Evolutionary conservation across 2,329 filamentous ascomycete genomes (phyloP), one percentile per base, ranked within the genome.

Genomic region (Ilyonectria robusta): DNA sequence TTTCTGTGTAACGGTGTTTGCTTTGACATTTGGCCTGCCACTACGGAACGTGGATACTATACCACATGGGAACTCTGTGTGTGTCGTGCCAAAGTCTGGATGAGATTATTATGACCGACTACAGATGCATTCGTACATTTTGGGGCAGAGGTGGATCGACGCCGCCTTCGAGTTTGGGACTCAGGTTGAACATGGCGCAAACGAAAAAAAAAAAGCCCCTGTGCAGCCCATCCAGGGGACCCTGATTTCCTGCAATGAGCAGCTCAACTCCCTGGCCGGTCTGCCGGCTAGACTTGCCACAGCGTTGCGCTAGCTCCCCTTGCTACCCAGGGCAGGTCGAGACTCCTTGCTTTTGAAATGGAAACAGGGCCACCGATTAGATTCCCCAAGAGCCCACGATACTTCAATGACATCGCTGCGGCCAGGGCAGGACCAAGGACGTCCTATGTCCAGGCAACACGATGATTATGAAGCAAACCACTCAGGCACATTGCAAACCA

Each of bases 171-270:
- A 44, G 31, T 40, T 47, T 59, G 15, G 57, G 46, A 44, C 42
- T 37, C 35, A 21, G 35, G 19, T 47, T 57, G 46, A 46, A 54
- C 51, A 44, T 61, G 40, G 51, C 58, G 53, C 46, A 66, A 61
- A 53, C 57, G 44, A 56, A 59, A 55, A 55, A 59, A 55, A 55
- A 42, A 40, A 60, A 46, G 58, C 33, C 35, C 54, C 46, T 44
- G 51, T 50, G 57, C 63, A 19, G 44, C 53, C 29, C 29, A 47
- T 51, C 46, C 58, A 66, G 53, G 58, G 48, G 62, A 51, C 57
- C 62, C 50, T 65, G 62, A 60, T 55, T 59, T 46, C 40, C 19
- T 23, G 47, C 56, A 50, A 47, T 54, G 35, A 33, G 23, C 21
- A 31, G 33, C 50, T 29, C 33, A 48, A 60, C 42, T 59, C 56